Evolutionary conservation across 108 stramenopile genomes (phyloP).

Genomic region (Cyclotella cryptica): DNA sequence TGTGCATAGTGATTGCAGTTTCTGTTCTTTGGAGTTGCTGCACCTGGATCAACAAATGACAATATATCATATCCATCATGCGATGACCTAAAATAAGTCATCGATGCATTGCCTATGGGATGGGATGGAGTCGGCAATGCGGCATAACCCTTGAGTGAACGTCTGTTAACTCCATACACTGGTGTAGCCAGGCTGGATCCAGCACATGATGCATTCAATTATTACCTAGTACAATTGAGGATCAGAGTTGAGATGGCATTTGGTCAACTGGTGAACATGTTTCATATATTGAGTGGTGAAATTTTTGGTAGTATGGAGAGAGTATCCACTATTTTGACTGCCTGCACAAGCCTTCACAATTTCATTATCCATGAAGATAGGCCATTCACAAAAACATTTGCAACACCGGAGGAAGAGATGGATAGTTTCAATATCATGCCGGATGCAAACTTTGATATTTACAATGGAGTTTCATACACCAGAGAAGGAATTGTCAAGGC

Average conservation of each 20-base stretch:
- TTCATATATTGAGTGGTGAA: background rate
- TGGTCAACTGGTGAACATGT: background rate
- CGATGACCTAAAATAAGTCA: background rate
- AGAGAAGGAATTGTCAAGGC: too few relatives aligned
- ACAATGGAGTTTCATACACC: too few relatives aligned
- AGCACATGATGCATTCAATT: background rate
- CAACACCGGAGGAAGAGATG: too few relatives aligned
- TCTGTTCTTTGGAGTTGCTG: background rate
- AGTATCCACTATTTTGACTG: background rate
- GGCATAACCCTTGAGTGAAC: background rate
- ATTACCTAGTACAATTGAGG: background rate
- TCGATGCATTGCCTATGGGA: background rate
- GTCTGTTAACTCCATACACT: background rate
- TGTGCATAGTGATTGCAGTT: background rate
- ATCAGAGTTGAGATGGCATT: background rate
- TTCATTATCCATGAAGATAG: background rate
- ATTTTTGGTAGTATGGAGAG: background rate
- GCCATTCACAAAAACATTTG: too few relatives aligned
- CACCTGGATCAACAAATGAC: background rate
- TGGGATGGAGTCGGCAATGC: background rate
- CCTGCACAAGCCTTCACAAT: background rate
- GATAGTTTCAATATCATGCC: too few relatives aligned
- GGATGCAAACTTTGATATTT: too few relatives aligned
- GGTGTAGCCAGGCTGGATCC: background rate
- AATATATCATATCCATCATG: background rate